These are phyloP conservation scores for Lactarius trivialis DNA, from an alignment of 768 basidiomycete species.

Conservation along the genomic window DNA sequence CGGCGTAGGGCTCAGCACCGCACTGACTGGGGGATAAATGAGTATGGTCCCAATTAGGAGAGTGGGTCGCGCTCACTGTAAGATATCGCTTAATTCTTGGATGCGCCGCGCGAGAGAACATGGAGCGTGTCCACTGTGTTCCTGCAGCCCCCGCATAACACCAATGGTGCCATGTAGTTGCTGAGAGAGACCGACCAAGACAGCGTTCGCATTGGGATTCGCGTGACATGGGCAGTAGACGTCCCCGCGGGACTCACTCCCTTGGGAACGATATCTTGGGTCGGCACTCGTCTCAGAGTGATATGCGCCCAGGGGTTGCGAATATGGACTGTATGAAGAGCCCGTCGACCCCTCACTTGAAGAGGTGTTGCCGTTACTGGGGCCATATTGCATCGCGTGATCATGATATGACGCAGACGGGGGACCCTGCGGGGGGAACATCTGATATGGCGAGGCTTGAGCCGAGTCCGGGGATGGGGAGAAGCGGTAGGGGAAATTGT, in stretches of 20 bases:
- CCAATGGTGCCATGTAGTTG: constrained; percentile 19
- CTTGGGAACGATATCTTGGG: constrained; percentile 17
- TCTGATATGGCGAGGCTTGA: constrained; percentile 23
- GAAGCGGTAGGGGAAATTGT: constrained; percentile 25
- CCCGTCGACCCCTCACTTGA: constrained; percentile 21
- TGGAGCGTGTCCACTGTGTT: constrained; percentile 14
- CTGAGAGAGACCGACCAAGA: constrained; percentile 18
- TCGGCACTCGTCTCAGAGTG: constrained; percentile 17
- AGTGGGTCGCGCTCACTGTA: constrained; percentile 16
- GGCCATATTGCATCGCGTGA: constrained; percentile 11
- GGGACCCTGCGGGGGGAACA: constrained; percentile 18
- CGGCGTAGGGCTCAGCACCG: constrained; percentile 14
- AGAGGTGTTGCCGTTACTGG: constrained; percentile 7
- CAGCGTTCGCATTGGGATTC: constrained; percentile 19
- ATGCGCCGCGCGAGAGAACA: constrained; percentile 21
- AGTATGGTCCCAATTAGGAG: neutral
- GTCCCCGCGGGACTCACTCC: constrained; percentile 13
- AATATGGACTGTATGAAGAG: constrained; percentile 24
- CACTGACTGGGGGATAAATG: constrained; percentile 4
- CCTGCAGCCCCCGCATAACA: constrained; percentile 21
- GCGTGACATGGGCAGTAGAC: constrained; percentile 20
- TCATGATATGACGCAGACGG: constrained; percentile 13
- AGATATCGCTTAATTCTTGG: constrained; percentile 20
- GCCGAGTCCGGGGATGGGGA: constrained; percentile 25
- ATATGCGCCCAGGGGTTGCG: constrained; percentile 17